Evolutionary conservation across 805 yeast species (phyloP), one percentile per base, ranked within the genome.

Genomic region (Pichia cephalocereana): DNA sequence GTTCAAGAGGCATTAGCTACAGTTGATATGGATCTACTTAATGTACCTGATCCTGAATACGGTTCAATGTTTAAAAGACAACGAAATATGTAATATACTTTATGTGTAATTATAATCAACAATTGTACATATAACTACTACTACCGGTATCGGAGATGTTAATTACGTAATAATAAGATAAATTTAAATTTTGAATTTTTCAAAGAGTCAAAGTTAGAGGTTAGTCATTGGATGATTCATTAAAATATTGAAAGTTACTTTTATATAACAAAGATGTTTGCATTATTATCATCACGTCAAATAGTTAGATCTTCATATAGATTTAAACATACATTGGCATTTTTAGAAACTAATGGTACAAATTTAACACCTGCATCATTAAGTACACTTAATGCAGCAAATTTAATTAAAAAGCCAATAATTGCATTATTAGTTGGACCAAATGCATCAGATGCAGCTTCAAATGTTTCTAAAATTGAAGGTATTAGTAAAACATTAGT

Each of bases 341-440:
- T 86, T 53, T 67, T 89, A 37, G 97, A 90, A 68, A 64, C 79
- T 4, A 65, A 72, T 6, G 78, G 77, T 18, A 71, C 77, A 15
- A 64, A 70, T 31, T 66, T 86, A 46, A 67, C 84, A 2, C 78
- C 93, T 12, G 77, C 86, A 6, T 77, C 95, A 7, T 71, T 87
- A 51, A 79, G 87, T 19, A 74, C 90, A 1, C 62, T 90, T 36
- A 70, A 79, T 12, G 98, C 98, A 12, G 96, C 98, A 18, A 66
- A 68, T 46, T 74, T 80, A 57, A 67, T 90, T 41, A 86, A 88
- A 8, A 76, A 82, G 58, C 91, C 95, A 40, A 72, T 91, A 44
- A 81, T 85, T n/a, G 96, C 90, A 2, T 63, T 90, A 3, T 60
- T 88, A 12, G 72, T 85, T 9, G 96, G 96, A 6, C 64, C 82